A percentile compares a stretch with the other conserved stretches of the same genome.
Conservation (phyloP, 2,329 filamentous ascomycete genomes). For the Incumbomyces lentus region DNA sequence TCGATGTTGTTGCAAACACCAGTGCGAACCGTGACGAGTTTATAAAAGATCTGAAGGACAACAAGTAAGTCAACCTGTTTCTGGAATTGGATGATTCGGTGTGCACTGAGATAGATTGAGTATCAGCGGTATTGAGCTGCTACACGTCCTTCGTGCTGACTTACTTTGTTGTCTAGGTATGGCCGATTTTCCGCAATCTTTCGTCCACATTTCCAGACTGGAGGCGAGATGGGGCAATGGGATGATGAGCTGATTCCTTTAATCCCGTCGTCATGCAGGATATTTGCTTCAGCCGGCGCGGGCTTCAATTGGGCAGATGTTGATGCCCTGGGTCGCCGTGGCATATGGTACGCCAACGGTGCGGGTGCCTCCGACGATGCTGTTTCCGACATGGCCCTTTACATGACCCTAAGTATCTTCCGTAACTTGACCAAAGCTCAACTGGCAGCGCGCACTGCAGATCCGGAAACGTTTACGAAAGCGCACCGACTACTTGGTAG, state of each 20-base stretch:
- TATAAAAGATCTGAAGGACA: neutral
- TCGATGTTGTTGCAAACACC: constrained; percentile 24
- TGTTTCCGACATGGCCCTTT: constrained; percentile 35
- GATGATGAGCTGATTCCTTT: constrained; percentile 48
- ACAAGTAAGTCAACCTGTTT: neutral
- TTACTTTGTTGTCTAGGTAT: too few species aligned
- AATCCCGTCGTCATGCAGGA: constrained; percentile 45
- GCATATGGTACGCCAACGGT: constrained; percentile 37
- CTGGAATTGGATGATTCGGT: too few species aligned
- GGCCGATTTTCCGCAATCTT: constrained; percentile 9
- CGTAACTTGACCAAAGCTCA: constrained; percentile 42
- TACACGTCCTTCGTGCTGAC: too few species aligned
- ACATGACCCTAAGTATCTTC: constrained; percentile 38
- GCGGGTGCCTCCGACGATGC: constrained; percentile 35
- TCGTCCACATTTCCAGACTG: constrained; percentile 53
- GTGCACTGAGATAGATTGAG: too few species aligned
- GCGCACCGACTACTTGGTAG: constrained; percentile 36
- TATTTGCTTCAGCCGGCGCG: constrained; percentile 52
- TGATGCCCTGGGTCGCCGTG: constrained; percentile 31
- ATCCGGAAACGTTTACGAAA: constrained; percentile 30
- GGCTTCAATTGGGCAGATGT: neutral
- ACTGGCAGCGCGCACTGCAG: constrained; percentile 36
- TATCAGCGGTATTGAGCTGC: too few species aligned
- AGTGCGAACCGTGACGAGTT: constrained; percentile 25
- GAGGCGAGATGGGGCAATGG: constrained; percentile 58